Evolutionary conservation across 1,284 basidiomycete genomes (phyloP).

Genomic region (Apiotrichum brassicae): DNA sequence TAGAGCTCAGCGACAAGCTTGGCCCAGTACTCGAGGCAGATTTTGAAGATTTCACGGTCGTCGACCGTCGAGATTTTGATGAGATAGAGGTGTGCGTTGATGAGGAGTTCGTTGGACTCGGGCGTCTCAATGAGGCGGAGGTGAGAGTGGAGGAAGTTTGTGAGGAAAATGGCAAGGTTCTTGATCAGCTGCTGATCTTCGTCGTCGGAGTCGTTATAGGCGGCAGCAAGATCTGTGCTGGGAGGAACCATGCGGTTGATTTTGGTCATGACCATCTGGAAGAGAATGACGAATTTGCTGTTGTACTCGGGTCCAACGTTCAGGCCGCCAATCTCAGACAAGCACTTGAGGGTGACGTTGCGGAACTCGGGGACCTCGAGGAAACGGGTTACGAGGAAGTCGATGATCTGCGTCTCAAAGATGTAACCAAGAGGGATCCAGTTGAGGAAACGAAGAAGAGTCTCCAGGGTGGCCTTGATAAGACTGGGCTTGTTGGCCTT

Average conservation of each 20-base stretch:
- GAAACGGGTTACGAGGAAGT: conserved; percentile 91
- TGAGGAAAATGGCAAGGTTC: conserved; percentile 93
- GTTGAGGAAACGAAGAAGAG: conserved; percentile 91
- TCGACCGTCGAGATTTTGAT: conserved; percentile 98
- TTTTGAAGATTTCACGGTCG: conserved; percentile 98
- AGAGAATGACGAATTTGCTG: conserved; percentile 93
- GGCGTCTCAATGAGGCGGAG: conserved; percentile 89
- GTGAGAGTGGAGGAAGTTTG: conserved; percentile 91
- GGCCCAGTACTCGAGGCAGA: conserved; percentile 97
- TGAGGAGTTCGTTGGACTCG: conserved; percentile 81
- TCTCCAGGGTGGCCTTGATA: conserved; percentile 93
- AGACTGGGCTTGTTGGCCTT: conserved; percentile 96
- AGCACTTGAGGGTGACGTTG: conserved; percentile 93
- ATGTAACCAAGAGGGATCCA: conserved; percentile 99
- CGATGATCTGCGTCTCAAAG: conserved; percentile 97
- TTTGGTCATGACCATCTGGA: conserved; percentile 97
- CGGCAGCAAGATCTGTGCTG: conserved; percentile 69
- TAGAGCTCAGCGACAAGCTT: conserved; percentile 99
- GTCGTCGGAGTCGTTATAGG: conserved; percentile 85
- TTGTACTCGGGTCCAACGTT: conserved; percentile 98
- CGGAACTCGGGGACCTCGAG: conserved; percentile 95
- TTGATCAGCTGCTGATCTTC: conserved; percentile 95
- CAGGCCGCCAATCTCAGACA: conserved; percentile 92
- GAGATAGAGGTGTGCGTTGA: conserved; percentile 97
- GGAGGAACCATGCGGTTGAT: conserved; percentile 97